phyloP scores from a whole-genome alignment of 2,329 filamentous ascomycete genomes.

The Cryphonectria radicalis region DNA sequence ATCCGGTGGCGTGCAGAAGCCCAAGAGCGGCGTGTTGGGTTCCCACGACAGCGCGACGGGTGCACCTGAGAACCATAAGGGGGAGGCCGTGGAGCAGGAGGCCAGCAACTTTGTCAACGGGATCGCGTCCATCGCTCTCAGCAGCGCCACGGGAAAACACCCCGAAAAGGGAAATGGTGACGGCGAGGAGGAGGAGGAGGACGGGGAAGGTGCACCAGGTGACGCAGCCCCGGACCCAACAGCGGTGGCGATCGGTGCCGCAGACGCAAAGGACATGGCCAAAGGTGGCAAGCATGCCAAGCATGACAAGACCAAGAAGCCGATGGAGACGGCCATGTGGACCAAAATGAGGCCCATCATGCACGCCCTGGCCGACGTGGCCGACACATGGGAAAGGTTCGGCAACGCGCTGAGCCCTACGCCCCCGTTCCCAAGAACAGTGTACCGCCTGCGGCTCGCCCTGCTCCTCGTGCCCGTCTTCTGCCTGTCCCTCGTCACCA shows the following conservation, averaged over 20 bases:
- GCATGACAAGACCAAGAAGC: constrained; percentile 78
- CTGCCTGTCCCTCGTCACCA: constrained; percentile 56
- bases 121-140: constrained; percentile 72
- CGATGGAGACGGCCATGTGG: constrained; percentile 73
- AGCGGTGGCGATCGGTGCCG: constrained; percentile 42
- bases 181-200: constrained; percentile 46
- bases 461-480: constrained; percentile 56
- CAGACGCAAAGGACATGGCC: constrained; percentile 48
- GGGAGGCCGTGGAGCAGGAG: constrained; percentile 82
- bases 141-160: constrained; percentile 77
- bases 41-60: constrained; percentile 79
- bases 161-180: constrained; percentile 65
- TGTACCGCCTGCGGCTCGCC: constrained; percentile 59
- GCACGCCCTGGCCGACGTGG: constrained; percentile 54
- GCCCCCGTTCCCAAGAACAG: constrained; percentile 60
- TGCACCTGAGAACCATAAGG: constrained; percentile 80
- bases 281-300: constrained; percentile 52
- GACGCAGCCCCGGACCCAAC: constrained; percentile 42
- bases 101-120: constrained; percentile 79
- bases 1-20: constrained; percentile 77
- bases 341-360: constrained; percentile 75
- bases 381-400: constrained; percentile 57
- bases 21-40: constrained; percentile 74
- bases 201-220: constrained; percentile 30
- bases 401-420: constrained; percentile 65